phyloP scores from a whole-genome alignment of 1,139 yeast genomes.

The Kurtzmaniella quercitrusa region DNA sequence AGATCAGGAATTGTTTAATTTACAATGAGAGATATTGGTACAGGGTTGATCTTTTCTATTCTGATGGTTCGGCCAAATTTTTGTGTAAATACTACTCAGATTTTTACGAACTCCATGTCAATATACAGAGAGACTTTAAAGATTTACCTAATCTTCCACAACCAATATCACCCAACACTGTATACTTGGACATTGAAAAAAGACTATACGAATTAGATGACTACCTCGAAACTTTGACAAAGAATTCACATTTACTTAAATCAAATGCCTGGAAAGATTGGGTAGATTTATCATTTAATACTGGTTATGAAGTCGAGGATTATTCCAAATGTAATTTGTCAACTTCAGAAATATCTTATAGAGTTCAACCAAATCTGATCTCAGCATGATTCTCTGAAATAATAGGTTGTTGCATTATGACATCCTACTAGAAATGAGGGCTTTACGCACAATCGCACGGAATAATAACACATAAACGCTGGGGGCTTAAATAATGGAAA shows the following conservation, averaged over 20 bases:
- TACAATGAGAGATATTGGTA: conserved; percentile 40
- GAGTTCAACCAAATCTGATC: conserved; percentile 8
- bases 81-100: conserved; percentile 41
- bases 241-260: background rate
- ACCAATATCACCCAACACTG: conserved; percentile 28
- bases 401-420: too few species aligned
- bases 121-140: conserved; percentile 15
- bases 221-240: conserved; percentile 16
- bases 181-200: conserved; percentile 8
- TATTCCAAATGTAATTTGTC: conserved; percentile 1
- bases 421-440: too few species aligned
- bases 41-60: conserved; percentile 33
- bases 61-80: conserved; percentile 26
- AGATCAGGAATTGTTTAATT: conserved; percentile 20
- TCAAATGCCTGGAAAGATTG: conserved; percentile 24
- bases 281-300: conserved; percentile 20
- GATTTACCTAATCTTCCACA: conserved; percentile 40
- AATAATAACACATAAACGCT: too few species aligned
- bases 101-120: conserved; percentile 37
- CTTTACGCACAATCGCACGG: too few species aligned
- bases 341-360: conserved; percentile 7
- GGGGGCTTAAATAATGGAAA: too few species aligned
- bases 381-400: background rate
- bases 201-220: conserved; percentile 22
- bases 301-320: conserved; percentile 4